A percentile compares a stretch with the other conserved stretches of the same genome.
Conservation (phyloP, 2,329 filamentous ascomycete genomes). For the Ceratocystis cubensis region DNA sequence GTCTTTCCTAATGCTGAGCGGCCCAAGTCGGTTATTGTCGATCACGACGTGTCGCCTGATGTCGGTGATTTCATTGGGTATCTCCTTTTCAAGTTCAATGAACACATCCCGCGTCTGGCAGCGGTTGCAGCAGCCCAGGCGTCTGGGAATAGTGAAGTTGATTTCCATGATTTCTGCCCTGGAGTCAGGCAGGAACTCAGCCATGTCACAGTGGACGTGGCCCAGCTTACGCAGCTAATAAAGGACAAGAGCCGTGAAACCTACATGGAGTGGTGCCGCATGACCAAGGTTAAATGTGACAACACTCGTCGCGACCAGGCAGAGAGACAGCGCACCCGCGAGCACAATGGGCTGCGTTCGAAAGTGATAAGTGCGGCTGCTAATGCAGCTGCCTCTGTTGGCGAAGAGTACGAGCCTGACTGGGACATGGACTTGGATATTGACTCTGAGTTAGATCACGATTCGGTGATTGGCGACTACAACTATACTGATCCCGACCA, state of each 20-base stretch:
- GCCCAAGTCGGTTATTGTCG: conserved; percentile 23
- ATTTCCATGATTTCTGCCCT: not conserved
- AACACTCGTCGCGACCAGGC: conserved; percentile 1
- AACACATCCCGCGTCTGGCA: conserved; percentile 3
- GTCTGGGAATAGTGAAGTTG: not conserved
- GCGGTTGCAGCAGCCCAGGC: not conserved
- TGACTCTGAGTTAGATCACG: not conserved
- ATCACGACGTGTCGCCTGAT: conserved; percentile 23
- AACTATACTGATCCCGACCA: conserved; percentile 6
- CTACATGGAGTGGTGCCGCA: conserved; percentile 17
- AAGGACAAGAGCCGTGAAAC: conserved; percentile 13
- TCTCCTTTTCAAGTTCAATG: conserved; percentile 16
- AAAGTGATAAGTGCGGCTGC: conserved; percentile 4
- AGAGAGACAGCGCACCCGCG: conserved; percentile 9
- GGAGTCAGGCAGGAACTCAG: not conserved
- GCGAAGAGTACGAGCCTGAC: not conserved
- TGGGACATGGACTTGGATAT: not conserved
- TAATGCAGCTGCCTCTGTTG: not conserved
- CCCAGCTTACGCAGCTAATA: conserved; percentile 7
- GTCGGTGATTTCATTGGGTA: conserved; percentile 22
- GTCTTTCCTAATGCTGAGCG: conserved; percentile 22
- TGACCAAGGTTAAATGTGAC: not conserved
- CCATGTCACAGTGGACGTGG: conserved; percentile 6
- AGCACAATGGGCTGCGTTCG: conserved; percentile 5
- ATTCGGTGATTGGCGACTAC: conserved; percentile 5